Evolutionary conservation across 306 rosid genomes (phyloP).

Genomic region (Fagus sylvatica): DNA sequence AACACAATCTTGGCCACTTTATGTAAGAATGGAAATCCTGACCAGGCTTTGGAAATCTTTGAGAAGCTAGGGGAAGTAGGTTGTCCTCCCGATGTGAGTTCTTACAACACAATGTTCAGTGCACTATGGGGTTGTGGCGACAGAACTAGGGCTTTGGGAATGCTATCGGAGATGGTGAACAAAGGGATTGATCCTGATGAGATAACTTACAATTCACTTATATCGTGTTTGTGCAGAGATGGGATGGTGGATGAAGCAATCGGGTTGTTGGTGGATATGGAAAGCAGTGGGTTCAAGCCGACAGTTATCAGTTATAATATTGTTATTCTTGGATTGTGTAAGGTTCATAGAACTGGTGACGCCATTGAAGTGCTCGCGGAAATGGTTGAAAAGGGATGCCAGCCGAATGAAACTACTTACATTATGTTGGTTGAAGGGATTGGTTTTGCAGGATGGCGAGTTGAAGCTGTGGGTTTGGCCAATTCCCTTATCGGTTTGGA

Average conservation of each 20-base stretch:
- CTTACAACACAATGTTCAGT: slow-evolving; percentile 81
- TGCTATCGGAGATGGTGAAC: slow-evolving; percentile 70
- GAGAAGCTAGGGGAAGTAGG: slow-evolving; percentile 68
- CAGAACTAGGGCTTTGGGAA: slow-evolving; percentile 56
- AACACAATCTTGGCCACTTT: slow-evolving; percentile 70
- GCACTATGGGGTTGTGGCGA: slow-evolving; percentile 77
- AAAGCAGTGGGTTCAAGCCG: slow-evolving; percentile 45
- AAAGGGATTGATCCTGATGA: slow-evolving; percentile 63
- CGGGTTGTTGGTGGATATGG: slow-evolving; percentile 77
- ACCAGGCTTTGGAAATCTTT: slow-evolving; percentile 66
- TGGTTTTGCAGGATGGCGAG: slow-evolving; percentile 77
- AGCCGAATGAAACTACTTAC: slow-evolving; percentile 74
- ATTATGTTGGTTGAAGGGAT: slow-evolving; percentile 69
- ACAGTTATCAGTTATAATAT: slow-evolving; percentile 71
- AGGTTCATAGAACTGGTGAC: slow-evolving; percentile 50
- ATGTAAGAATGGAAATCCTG: slow-evolving; percentile 68
- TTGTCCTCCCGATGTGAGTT: slow-evolving; percentile 79
- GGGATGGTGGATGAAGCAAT: slow-evolving; percentile 82
- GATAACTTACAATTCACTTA: slow-evolving; percentile 75
- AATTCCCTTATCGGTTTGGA: slow-evolving; percentile 46
- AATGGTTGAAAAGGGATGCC: slow-evolving; percentile 66
- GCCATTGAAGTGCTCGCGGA: slow-evolving; percentile 67
- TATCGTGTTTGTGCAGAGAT: slow-evolving; percentile 87
- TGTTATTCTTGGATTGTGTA: slow-evolving; percentile 76
- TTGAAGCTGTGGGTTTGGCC: slow-evolving; percentile 71